Evolutionary conservation across 116 monocot genomes (phyloP).

Genomic region (Iris pallida): DNA sequence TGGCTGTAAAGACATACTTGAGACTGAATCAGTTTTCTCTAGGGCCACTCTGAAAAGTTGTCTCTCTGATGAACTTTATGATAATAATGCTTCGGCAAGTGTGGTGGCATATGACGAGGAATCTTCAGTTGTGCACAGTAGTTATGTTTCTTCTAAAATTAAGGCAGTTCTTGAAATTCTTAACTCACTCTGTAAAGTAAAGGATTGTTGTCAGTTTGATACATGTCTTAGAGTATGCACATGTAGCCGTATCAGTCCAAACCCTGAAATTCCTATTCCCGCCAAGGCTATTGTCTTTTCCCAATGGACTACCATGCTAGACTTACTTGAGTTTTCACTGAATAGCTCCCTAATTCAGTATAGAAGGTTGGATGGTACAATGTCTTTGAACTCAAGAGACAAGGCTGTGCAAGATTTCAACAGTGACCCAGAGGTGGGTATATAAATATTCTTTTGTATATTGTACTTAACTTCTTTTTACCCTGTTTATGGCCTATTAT

Average conservation of each 20-base stretch:
- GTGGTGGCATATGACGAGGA: constrained; percentile 10
- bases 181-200: constrained; percentile 23
- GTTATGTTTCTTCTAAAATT: constrained; percentile 51
- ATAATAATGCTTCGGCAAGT: constrained; percentile 4
- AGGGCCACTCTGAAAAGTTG: constrained; percentile 41
- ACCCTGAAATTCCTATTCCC: neutral
- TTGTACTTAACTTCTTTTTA: neutral
- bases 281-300: constrained; percentile 73
- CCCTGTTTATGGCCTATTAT: neutral
- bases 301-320: constrained; percentile 81
- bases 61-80: constrained; percentile 25
- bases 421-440: constrained; percentile 56
- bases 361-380: constrained; percentile 70
- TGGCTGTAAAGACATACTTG: constrained; percentile 35
- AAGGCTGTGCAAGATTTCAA: constrained; percentile 74
- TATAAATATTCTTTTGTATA: neutral
- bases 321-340: constrained; percentile 56
- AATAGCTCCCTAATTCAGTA: constrained; percentile 56
- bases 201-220: neutral
- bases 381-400: constrained; percentile 59
- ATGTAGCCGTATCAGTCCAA: neutral
- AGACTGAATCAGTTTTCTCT: constrained; percentile 43
- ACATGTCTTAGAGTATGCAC: neutral
- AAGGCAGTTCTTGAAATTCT: constrained; percentile 47
- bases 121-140: constrained; percentile 16